Evolutionary conservation across 768 basidiomycete species (phyloP).

Genomic region (Leccinum disarticulatum): DNA sequence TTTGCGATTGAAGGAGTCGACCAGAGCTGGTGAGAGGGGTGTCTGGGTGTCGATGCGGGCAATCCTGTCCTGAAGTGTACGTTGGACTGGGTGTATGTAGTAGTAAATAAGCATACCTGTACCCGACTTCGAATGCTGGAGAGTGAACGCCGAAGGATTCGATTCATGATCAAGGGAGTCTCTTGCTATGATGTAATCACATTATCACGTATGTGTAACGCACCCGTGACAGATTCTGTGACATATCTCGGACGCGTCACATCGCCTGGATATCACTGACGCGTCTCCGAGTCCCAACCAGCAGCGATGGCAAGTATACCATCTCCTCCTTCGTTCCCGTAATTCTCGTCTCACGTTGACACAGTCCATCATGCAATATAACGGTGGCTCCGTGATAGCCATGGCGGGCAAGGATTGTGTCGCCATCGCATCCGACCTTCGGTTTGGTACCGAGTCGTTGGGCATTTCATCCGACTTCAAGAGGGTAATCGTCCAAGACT

Average conservation of each 20-base stretch:
- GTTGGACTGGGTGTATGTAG: neutral
- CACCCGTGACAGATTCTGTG: slow-evolving; percentile 10
- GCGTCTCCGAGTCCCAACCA: slow-evolving; percentile 14
- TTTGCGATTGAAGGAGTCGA: slow-evolving; percentile 65
- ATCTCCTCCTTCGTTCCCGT: neutral
- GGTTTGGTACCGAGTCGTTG: slow-evolving; percentile 84
- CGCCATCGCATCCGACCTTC: slow-evolving; percentile 93
- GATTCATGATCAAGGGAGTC: slow-evolving; percentile 7
- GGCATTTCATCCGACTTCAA: slow-evolving; percentile 91
- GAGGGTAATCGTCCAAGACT: slow-evolving; percentile 58
- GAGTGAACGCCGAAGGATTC: slow-evolving; percentile 11
- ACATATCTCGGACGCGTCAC: slow-evolving; percentile 25
- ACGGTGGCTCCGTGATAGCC: slow-evolving; percentile 98
- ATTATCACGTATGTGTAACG: neutral
- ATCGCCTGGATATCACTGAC: slow-evolving; percentile 14
- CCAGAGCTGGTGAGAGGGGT: slow-evolving; percentile 51
- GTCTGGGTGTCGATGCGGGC: slow-evolving; percentile 48
- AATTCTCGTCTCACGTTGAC: slow-evolving; percentile 2
- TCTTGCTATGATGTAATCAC: neutral
- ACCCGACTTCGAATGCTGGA: slow-evolving; percentile 17
- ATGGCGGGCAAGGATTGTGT: slow-evolving; percentile 99
- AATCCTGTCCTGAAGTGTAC: slow-evolving; percentile 49
- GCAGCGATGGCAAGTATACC: slow-evolving; percentile 23
- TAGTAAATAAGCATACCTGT: slow-evolving; percentile 16
- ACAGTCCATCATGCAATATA: slow-evolving; percentile 88